Evolutionary conservation across 208 protist species (phyloP).

Genomic region (Trypanosoma lewisi): DNA sequence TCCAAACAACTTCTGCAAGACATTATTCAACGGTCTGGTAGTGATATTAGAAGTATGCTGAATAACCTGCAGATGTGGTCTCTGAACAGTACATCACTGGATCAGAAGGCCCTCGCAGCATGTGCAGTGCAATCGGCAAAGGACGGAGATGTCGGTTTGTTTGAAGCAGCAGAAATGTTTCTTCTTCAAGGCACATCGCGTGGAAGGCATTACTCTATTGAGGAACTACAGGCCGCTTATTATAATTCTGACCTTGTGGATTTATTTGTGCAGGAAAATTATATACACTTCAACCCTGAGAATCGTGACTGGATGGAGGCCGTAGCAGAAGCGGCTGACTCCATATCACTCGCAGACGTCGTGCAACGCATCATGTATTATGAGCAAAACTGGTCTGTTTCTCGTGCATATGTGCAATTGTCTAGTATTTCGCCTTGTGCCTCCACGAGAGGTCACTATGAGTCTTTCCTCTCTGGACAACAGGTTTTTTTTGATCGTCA

Average conservation of each 20-base stretch:
- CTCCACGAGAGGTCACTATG: slow-evolving; percentile 84
- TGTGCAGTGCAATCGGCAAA: slow-evolving; percentile 82
- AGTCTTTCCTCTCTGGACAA: slow-evolving; percentile 72
- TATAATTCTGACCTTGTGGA: slow-evolving; percentile 93
- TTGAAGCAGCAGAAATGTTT: slow-evolving; percentile 89
- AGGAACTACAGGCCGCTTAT: slow-evolving; percentile 84
- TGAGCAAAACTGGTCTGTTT: slow-evolving; percentile 90
- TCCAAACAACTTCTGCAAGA: slow-evolving; percentile 86
- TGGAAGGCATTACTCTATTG: slow-evolving; percentile 53
- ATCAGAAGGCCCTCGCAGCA: slow-evolving; percentile 62
- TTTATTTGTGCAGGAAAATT: slow-evolving; percentile 96
- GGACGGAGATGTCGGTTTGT: slow-evolving; percentile 90
- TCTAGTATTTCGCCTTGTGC: slow-evolving; percentile 80
- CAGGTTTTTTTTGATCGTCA: slow-evolving; percentile 82
- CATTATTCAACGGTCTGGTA: slow-evolving; percentile 85
- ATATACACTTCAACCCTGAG: slow-evolving; percentile 86
- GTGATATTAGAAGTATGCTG: slow-evolving; percentile 96
- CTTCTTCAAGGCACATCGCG: slow-evolving; percentile 71
- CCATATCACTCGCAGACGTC: slow-evolving; percentile 77
- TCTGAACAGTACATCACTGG: slow-evolving; percentile 41
- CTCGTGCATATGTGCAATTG: slow-evolving; percentile 59
- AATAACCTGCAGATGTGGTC: slow-evolving; percentile 96
- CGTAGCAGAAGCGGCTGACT: slow-evolving; percentile 51
- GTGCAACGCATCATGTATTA: slow-evolving; percentile 80
- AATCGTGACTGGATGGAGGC: slow-evolving; percentile 41